Conservation (phyloP, 345 rosid species). For the Citropsis articulata region DNA sequence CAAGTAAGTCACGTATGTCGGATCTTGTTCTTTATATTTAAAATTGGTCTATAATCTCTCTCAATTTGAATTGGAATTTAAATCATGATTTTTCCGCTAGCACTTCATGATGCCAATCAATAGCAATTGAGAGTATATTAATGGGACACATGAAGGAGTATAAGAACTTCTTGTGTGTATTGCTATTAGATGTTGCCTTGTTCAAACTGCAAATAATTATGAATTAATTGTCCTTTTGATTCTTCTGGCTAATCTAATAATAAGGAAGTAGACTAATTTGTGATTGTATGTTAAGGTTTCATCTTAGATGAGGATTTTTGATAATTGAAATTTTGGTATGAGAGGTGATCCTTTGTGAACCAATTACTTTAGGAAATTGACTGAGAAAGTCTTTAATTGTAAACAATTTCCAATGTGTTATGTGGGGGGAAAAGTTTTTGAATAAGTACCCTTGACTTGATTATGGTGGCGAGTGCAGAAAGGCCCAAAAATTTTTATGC, state of each 20-base stretch:
- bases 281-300: neutral
- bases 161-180: neutral
- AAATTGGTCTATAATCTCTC: neutral
- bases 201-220: neutral
- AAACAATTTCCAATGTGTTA: neutral
- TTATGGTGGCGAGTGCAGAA: neutral
- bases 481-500: neutral
- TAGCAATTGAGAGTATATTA: neutral
- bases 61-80: neutral
- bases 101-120: neutral
- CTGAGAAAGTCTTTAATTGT: neutral
- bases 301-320: neutral
- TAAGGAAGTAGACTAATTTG: neutral
- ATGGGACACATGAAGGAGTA: neutral
- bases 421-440: neutral
- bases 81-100: neutral
- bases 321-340: neutral
- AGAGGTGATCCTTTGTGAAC: neutral
- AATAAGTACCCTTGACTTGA: neutral
- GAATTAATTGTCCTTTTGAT: neutral
- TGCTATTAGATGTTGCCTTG: neutral
- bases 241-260: neutral
- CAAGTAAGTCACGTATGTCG: slow-evolving; percentile 57
- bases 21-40: neutral
- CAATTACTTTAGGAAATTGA: neutral